phyloP scores from a whole-genome alignment of 2,329 filamentous ascomycete species.

The Fusarium odoratissimum region DNA sequence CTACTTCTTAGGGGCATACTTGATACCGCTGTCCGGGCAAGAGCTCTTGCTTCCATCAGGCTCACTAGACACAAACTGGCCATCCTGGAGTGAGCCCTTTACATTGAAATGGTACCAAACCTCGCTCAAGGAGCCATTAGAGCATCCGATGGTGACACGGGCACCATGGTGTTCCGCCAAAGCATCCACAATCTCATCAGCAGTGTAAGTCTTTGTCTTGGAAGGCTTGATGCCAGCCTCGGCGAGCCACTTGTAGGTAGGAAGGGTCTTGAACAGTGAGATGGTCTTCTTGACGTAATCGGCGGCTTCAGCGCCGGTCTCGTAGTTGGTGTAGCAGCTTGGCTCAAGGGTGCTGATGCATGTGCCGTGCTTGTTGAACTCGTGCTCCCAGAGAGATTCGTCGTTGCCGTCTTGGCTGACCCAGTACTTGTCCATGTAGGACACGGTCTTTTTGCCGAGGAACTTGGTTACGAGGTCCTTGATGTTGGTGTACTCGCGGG shows the following conservation, averaged over 20 bases:
- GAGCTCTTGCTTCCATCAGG: conserved; percentile 65
- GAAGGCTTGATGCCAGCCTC: conserved; percentile 70
- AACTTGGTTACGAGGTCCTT: conserved; percentile 69
- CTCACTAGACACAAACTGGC: conserved; percentile 67
- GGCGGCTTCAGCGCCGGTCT: conserved; percentile 71
- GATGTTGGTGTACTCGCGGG: conserved; percentile 73
- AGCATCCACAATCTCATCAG: conserved; percentile 67
- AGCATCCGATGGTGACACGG: conserved; percentile 69
- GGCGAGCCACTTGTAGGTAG: conserved; percentile 71
- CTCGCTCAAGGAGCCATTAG: conserved; percentile 59
- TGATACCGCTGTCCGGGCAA: conserved; percentile 62
- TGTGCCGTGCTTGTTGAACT: conserved; percentile 80
- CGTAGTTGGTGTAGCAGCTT: conserved; percentile 72
- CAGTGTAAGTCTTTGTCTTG: conserved; percentile 67
- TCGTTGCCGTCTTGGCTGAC: conserved; percentile 74
- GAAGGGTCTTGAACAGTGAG: conserved; percentile 72
- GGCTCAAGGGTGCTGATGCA: conserved; percentile 78
- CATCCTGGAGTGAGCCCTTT: conserved; percentile 67
- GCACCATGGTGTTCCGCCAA: conserved; percentile 65
- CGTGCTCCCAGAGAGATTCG: conserved; percentile 77
- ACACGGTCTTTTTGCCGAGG: conserved; percentile 64
- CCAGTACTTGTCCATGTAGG: conserved; percentile 79
- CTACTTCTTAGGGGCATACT: conserved; percentile 45
- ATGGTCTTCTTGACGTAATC: conserved; percentile 77
- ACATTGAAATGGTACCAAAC: conserved; percentile 74